Percentiles rank a stretch among this genome's conserved stretches.
These are phyloP conservation scores for Clausena lansium DNA, from an alignment of 345 rosid genomes.

Conservation along the genomic window DNA sequence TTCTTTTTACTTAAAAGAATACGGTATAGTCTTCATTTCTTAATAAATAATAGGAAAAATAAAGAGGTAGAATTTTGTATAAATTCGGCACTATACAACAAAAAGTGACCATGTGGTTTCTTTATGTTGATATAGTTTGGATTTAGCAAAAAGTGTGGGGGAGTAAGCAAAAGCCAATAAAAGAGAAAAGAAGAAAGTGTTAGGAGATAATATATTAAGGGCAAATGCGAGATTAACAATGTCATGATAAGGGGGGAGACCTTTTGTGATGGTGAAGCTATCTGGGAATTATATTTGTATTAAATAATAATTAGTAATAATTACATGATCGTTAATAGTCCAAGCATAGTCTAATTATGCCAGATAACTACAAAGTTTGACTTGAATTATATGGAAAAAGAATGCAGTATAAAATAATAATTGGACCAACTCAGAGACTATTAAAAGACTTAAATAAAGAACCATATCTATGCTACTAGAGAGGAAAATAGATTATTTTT, in stretches of 20 bases:
- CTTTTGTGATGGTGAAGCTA: conserved; percentile 1
- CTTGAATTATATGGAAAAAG: not conserved
- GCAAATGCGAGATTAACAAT: not conserved
- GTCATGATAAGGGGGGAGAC: not conserved
- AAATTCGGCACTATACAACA: not conserved
- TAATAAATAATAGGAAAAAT: not conserved
- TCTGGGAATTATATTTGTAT: not conserved
- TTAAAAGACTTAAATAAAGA: not conserved
- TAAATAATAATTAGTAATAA: conserved; percentile 1
- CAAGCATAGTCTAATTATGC: not conserved
- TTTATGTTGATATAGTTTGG: not conserved
- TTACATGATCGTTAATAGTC: not conserved
- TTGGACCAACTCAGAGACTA: not conserved
- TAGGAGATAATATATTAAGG: not conserved
- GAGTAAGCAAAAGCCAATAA: not conserved
- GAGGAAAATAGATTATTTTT: not conserved
- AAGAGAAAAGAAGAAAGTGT: not conserved
- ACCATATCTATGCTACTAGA: not conserved
- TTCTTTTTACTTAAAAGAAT: not conserved
- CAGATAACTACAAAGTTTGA: not conserved
- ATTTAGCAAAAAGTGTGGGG: not conserved
- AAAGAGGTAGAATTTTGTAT: not conserved
- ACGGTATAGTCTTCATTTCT: not conserved
- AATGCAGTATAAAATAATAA: not conserved
- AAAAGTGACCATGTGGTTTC: not conserved